phyloP scores from a whole-genome alignment of 805 yeast species.

The Scheffersomyces coipomensis region DNA sequence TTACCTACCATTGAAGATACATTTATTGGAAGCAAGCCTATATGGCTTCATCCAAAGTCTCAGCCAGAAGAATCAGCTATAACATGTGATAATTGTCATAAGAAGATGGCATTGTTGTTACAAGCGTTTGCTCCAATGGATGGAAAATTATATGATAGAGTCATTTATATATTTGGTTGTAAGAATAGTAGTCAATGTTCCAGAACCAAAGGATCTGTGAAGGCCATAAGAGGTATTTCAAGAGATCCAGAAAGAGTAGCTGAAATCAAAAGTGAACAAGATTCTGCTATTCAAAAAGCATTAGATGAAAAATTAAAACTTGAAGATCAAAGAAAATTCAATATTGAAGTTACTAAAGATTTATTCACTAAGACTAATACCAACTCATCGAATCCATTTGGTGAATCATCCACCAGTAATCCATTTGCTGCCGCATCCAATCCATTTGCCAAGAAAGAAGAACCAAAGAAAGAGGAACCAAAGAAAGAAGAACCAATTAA shows the following conservation, averaged over 20 bases:
- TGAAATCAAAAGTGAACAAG: conserved; percentile 34
- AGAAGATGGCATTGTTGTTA: conserved; percentile 61
- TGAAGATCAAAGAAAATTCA: conserved; percentile 42
- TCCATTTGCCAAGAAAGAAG: conserved; percentile 26
- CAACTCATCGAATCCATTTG: conserved; percentile 39
- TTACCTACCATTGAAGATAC: conserved; percentile 56
- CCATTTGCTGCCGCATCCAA: conserved; percentile 22
- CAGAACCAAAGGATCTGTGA: conserved; percentile 65
- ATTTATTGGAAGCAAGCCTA: conserved; percentile 70
- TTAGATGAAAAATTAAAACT: conserved; percentile 39
- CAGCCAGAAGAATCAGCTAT: conserved; percentile 53
- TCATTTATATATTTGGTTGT: conserved; percentile 80
- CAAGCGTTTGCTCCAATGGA: conserved; percentile 84
- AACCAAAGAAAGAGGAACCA: conserved; percentile 5
- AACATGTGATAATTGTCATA: conserved; percentile 65
- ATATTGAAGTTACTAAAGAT: conserved; percentile 40
- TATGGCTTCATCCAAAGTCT: conserved; percentile 66
- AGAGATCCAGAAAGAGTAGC: conserved; percentile 54
- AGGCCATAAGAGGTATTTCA: conserved; percentile 73
- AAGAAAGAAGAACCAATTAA: conserved; percentile 10
- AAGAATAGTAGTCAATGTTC: conserved; percentile 54
- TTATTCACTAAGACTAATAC: conserved; percentile 25
- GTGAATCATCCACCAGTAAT: conserved; percentile 9
- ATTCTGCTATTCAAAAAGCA: conserved; percentile 24
- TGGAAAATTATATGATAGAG: conserved; percentile 71